phyloP scores from a whole-genome alignment of 2,329 filamentous ascomycete genomes.

The Aspergillus jensenii region DNA sequence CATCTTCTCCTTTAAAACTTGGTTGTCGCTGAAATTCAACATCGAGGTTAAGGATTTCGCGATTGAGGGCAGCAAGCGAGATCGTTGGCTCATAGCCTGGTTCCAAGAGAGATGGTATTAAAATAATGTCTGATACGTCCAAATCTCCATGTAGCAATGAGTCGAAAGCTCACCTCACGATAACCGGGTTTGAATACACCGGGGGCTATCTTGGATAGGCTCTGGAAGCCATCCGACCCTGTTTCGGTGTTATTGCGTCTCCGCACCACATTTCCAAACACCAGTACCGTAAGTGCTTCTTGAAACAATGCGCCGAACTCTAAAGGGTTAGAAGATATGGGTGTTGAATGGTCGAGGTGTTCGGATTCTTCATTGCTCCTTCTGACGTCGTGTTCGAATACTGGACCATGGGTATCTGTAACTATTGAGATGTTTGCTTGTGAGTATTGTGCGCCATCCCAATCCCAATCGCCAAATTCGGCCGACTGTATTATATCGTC shows the following conservation, averaged over 20 bases:
- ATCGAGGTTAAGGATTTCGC: slow-evolving; percentile 35
- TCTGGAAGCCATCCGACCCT: slow-evolving; percentile 8
- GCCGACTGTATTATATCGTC: background rate
- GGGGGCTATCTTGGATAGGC: slow-evolving; percentile 28
- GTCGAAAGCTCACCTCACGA: slow-evolving; percentile 22
- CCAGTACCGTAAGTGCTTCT: slow-evolving; percentile 20
- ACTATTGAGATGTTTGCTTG: background rate
- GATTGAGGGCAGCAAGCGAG: slow-evolving; percentile 34
- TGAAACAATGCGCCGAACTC: slow-evolving; percentile 24
- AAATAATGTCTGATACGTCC: background rate
- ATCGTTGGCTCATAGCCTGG: slow-evolving; percentile 38
- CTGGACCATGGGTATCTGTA: background rate
- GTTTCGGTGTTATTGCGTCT: background rate
- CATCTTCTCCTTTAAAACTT: slow-evolving; percentile 16
- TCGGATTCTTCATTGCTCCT: background rate
- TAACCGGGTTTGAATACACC: slow-evolving; percentile 32
- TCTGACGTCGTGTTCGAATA: background rate
- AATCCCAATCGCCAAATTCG: background rate
- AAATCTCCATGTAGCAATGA: background rate
- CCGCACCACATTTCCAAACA: slow-evolving; percentile 3
- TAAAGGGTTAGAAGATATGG: background rate
- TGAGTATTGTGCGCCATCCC: background rate
- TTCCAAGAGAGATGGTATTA: background rate
- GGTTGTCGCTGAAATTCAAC: slow-evolving; percentile 23
- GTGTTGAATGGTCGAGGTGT: background rate